phyloP scores from a whole-genome alignment of 352 stramenopile species.

The Pythium guiyangense region DNA sequence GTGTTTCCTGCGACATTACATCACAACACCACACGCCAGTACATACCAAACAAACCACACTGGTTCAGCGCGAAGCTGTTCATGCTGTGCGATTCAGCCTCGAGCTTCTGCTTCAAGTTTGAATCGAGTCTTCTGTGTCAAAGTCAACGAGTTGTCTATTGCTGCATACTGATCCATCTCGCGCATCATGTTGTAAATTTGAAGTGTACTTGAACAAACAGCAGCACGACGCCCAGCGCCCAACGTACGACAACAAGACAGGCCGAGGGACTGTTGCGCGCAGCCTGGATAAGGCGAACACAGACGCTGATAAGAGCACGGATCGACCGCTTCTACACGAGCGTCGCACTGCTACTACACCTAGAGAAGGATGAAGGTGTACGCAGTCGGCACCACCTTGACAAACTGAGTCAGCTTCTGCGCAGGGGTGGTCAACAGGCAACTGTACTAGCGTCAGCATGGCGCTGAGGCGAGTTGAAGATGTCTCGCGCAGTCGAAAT shows the following conservation, averaged over 20 bases:
- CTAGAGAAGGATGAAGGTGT: background rate
- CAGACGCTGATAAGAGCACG: too few relatives aligned
- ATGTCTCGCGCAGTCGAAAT: too few relatives aligned
- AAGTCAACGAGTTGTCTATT: background rate
- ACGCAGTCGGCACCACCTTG: background rate
- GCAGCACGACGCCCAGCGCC: background rate
- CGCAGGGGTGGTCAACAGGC: too few relatives aligned
- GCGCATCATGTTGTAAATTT: background rate
- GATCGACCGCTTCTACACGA: too few relatives aligned
- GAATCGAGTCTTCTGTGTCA: background rate
- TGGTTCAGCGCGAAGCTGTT: background rate
- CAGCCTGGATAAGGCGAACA: too few relatives aligned
- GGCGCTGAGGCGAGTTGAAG: background rate
- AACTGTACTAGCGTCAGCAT: too few relatives aligned
- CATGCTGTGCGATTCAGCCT: background rate
- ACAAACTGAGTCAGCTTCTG: too few relatives aligned
- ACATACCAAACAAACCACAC: slow-evolving; percentile 4
- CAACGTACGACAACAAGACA: too few relatives aligned
- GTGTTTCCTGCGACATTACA: background rate
- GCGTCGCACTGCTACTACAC: too few relatives aligned
- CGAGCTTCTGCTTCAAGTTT: background rate
- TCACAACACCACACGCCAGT: background rate
- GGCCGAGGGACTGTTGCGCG: too few relatives aligned
- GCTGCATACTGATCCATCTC: too few relatives aligned
- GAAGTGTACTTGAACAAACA: background rate